Percentiles rank a stretch among this genome's conserved stretches.
Conservation (phyloP, 1,139 yeast genomes). For the Meyerozyma smithsonii region DNA sequence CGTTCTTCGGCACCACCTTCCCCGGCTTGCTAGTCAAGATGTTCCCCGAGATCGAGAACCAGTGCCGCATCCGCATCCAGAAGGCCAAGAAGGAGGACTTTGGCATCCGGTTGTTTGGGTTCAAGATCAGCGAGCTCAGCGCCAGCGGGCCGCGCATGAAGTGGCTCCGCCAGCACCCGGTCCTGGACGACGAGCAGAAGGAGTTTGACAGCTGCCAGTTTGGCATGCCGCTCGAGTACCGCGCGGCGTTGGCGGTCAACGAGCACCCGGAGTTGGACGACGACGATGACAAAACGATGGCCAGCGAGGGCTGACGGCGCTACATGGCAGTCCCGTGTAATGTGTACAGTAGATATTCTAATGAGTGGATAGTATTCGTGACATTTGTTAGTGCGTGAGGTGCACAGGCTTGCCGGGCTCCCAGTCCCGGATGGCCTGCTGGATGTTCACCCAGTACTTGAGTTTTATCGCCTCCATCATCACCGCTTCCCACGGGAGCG, state of each 20-base stretch:
- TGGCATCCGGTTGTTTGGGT: slow-evolving; percentile 83
- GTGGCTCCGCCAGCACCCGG: slow-evolving; percentile 84
- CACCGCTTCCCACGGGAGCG: slow-evolving; percentile 46
- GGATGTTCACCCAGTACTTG: slow-evolving; percentile 82
- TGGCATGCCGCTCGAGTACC: slow-evolving; percentile 35
- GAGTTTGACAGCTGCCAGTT: slow-evolving; percentile 65
- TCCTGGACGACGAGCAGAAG: slow-evolving; percentile 48
- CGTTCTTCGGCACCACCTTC: slow-evolving; percentile 93
- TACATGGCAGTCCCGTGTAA: slow-evolving; percentile 1
- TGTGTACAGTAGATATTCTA: slow-evolving; percentile 13
- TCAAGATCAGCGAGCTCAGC: slow-evolving; percentile 70
- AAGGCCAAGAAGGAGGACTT: slow-evolving; percentile 51
- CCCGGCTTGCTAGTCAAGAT: slow-evolving; percentile 88
- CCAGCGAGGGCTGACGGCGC: slow-evolving; percentile 26
- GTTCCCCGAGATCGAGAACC: slow-evolving; percentile 72
- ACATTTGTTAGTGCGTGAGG: no score
- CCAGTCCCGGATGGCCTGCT: slow-evolving; percentile 73
- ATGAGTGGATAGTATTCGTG: no score
- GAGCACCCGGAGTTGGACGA: slow-evolving; percentile 24
- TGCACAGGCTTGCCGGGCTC: slow-evolving; percentile 65
- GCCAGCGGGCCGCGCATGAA: slow-evolving; percentile 88
- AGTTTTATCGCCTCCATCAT: slow-evolving; percentile 64
- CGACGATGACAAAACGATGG: slow-evolving; percentile 43
- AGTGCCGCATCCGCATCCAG: slow-evolving; percentile 48
- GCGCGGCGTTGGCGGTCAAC: slow-evolving; percentile 13